Percentiles rank a stretch among this genome's conserved stretches.
These are phyloP conservation scores for Cylindrotheca fusiformis DNA, from an alignment of 108 stramenopile genomes.

Conservation along the genomic window DNA sequence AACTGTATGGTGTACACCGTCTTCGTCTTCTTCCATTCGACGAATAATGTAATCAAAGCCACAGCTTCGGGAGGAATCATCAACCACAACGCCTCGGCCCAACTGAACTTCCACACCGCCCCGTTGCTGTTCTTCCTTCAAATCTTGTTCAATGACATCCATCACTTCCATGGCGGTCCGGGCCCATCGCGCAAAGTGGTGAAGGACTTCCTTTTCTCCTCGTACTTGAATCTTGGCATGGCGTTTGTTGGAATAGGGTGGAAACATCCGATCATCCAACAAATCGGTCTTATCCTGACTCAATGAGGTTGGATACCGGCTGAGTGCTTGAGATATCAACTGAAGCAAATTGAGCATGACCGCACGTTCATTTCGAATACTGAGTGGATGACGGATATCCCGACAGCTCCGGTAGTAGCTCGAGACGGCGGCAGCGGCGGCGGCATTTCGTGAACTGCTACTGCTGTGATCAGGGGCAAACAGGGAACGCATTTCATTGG, in stretches of 20 bases:
- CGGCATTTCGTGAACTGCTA: no score
- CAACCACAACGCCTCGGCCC: conserved; percentile 17
- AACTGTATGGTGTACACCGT: conserved; percentile 66
- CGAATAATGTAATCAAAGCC: conserved; percentile 65
- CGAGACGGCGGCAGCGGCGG: no score
- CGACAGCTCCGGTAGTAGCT: conserved; percentile 67
- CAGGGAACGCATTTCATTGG: conserved; percentile 34
- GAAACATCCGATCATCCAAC: conserved; percentile 51
- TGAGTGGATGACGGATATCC: conserved; percentile 82
- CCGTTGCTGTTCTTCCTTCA: conserved; percentile 51
- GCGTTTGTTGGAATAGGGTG: conserved; percentile 78
- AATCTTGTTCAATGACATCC: conserved; percentile 69
- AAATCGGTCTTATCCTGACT: conserved; percentile 70
- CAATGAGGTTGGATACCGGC: conserved; percentile 78
- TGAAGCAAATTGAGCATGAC: conserved; percentile 72
- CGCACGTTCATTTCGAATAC: conserved; percentile 71
- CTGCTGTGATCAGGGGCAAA: conserved; percentile 33
- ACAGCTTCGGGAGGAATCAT: conserved; percentile 29
- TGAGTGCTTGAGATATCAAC: conserved; percentile 52
- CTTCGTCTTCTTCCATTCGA: conserved; percentile 75
- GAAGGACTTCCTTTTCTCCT: conserved; percentile 89
- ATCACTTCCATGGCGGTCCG: conserved; percentile 70
- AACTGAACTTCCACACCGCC: conserved; percentile 40
- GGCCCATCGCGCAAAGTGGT: conserved; percentile 79
- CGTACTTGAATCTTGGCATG: conserved; percentile 89